These are phyloP conservation scores for Zalaria sp. DNA, from an alignment of 2,329 filamentous ascomycete genomes.

Conservation along the genomic window DNA sequence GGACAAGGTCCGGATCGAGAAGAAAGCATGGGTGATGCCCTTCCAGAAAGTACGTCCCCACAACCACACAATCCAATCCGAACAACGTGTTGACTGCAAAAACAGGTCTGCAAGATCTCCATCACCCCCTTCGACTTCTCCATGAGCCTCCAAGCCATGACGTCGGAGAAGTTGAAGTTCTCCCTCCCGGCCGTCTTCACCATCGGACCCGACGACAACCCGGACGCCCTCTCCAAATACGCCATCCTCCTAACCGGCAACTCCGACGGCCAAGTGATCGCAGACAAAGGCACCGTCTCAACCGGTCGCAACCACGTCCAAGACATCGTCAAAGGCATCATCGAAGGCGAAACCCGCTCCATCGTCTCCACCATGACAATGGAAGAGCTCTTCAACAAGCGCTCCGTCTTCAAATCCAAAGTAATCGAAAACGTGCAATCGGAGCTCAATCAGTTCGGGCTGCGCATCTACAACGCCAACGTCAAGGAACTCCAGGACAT, in stretches of 20 bases:
- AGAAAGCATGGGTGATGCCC: slow-evolving; percentile 59
- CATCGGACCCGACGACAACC: slow-evolving; percentile 63
- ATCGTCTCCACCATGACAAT: slow-evolving; percentile 84
- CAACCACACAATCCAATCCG: slow-evolving; percentile 9
- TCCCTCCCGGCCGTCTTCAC: slow-evolving; percentile 74
- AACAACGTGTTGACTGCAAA: not conserved
- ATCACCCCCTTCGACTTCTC: slow-evolving; percentile 56
- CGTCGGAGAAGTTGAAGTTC: slow-evolving; percentile 75
- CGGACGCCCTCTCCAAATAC: slow-evolving; percentile 62
- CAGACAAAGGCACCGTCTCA: slow-evolving; percentile 22
- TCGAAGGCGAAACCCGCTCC: slow-evolving; percentile 74
- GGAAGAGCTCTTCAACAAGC: slow-evolving; percentile 74
- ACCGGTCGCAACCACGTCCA: slow-evolving; percentile 53
- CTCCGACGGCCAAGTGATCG: slow-evolving; percentile 28
- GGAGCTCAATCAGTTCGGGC: slow-evolving; percentile 68
- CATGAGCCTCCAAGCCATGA: slow-evolving; percentile 78
- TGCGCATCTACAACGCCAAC: slow-evolving; percentile 54
- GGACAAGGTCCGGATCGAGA: slow-evolving; percentile 60
- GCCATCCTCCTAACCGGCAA: slow-evolving; percentile 62
- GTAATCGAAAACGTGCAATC: slow-evolving; percentile 52
- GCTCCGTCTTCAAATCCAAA: slow-evolving; percentile 62
- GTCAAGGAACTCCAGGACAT: slow-evolving; percentile 81
- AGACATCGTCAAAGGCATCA: slow-evolving; percentile 79
- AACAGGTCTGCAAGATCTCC: slow-evolving; percentile 28
- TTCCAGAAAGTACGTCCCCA: slow-evolving; percentile 42